These are phyloP conservation scores for Capronia americana DNA, from an alignment of 2,329 filamentous ascomycete species.

Conservation along the genomic window DNA sequence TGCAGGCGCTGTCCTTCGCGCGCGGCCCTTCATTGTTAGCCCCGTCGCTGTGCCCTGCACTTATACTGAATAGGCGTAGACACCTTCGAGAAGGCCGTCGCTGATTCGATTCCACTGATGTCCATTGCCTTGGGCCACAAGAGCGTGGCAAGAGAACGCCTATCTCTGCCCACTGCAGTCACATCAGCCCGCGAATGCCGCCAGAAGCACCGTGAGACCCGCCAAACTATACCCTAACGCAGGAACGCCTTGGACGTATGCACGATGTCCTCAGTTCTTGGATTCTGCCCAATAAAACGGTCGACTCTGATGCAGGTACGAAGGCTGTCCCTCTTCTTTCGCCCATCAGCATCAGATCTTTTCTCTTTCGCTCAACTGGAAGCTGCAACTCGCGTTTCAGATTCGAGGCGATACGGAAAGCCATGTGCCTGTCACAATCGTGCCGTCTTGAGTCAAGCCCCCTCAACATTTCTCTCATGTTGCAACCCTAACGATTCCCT, in stretches of 20 bases:
- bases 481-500: constrained; percentile 21
- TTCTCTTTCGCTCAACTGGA: constrained; percentile 19
- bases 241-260: constrained; percentile 29
- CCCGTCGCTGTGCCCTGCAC: constrained; percentile 14
- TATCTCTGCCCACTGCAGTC: constrained; percentile 21
- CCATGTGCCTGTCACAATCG: constrained; percentile 33
- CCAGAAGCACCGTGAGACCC: constrained; percentile 30
- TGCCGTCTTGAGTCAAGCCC: neutral
- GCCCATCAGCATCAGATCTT: constrained; percentile 24
- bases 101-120: constrained; percentile 32
- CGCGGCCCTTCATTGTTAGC: constrained; percentile 23
- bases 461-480: constrained; percentile 3
- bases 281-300: constrained; percentile 22
- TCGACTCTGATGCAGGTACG: constrained; percentile 35
- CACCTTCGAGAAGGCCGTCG: constrained; percentile 33
- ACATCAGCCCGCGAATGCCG: constrained; percentile 24
- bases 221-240: constrained; percentile 29
- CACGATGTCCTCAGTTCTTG: constrained; percentile 11
- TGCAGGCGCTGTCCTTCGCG: constrained; percentile 30
- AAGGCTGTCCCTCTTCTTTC: constrained; percentile 21
- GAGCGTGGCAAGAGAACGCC: constrained; percentile 25
- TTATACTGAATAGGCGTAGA: constrained; percentile 27
- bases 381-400: constrained; percentile 39
- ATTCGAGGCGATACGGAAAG: constrained; percentile 35
- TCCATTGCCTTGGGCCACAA: constrained; percentile 19